Base-by-base conservation (phyloP, 2,329 filamentous ascomycete species). In the Sphaerostilbella broomeana region DNA sequence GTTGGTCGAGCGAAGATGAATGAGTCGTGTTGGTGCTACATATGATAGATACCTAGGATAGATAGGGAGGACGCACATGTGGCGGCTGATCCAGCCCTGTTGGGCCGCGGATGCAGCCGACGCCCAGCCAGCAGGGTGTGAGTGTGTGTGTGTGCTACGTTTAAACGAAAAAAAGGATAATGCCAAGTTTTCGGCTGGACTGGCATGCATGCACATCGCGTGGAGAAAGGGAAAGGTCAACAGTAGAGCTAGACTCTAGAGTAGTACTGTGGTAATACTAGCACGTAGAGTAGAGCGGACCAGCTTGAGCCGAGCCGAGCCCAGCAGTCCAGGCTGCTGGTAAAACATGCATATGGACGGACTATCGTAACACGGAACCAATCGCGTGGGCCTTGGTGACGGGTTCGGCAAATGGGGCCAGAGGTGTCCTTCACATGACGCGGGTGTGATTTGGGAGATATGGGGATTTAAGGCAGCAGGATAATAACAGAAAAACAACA, bases 1-100 rank as follows among this genome's bases (percentile, higher is more conserved):
- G n/a, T n/a, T n/a, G n/a, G n/a, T n/a, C n/a, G n/a, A n/a, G n/a
- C n/a, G n/a, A n/a, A n/a, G n/a, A n/a, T n/a, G n/a, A n/a, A n/a
- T n/a, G n/a, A n/a, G n/a, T 13, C 15, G 26, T 30, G 18, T 34
- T 34, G 6, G 21, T 34, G 20, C 25, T 24, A 22, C 16, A 21
- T 28, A 24, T 24, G 19, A 22, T 17, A 37, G 18, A n/a, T 24
- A 22, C 16, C 15, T 28, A 24, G 17, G 19, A 22, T 17, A 37
- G 18, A 12, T 10, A 28, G 28, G 18, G 25, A 17, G 17, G 35
- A 22, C 24, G 26, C 26, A 31, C 38, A 24, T 22, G 31, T 40
- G 38, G 38, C 38, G 38, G 38, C 38, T 40, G 38, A 40, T 31
- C 38, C 30, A 29, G 35, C 38, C 38, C 30, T 40, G 38, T 40